Percentiles rank a stretch among this genome's conserved stretches.
These are phyloP conservation scores for Pyrenula massariospora DNA, from an alignment of 495 filamentous ascomycete species.

Conservation along the genomic window DNA sequence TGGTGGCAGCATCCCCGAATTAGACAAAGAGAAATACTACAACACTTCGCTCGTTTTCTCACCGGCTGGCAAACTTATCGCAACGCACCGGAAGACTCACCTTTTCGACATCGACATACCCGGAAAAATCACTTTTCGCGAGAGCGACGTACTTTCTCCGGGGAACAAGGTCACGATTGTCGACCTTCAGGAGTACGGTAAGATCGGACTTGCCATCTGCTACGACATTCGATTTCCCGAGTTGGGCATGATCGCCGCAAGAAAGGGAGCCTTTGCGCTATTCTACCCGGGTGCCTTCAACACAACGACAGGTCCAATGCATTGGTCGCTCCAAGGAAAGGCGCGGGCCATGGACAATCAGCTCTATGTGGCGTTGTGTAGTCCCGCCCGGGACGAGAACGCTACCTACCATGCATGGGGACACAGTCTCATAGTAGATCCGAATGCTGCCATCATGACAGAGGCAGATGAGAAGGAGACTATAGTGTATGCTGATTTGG, in stretches of 20 bases:
- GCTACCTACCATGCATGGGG: constrained; percentile 85
- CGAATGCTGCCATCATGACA: constrained; percentile 69
- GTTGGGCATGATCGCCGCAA: constrained; percentile 78
- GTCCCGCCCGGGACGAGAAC: constrained; percentile 68
- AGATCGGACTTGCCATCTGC: constrained; percentile 80
- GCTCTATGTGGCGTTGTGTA: constrained; percentile 85
- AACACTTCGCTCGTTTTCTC: constrained; percentile 83
- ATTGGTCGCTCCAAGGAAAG: constrained; percentile 76
- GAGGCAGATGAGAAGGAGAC: constrained; percentile 67
- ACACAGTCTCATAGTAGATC: constrained; percentile 78
- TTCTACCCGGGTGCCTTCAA: constrained; percentile 96
- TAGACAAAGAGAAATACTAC: constrained; percentile 61
- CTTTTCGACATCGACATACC: constrained; percentile 99
- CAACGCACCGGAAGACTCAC: constrained; percentile 85
- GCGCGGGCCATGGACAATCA: constrained; percentile 91
- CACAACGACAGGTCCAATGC: constrained; percentile 77
- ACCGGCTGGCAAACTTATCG: constrained; percentile 65
- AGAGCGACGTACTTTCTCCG: constrained; percentile 76
- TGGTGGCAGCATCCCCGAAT: constrained; percentile 87
- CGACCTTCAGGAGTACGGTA: constrained; percentile 75
- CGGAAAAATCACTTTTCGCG: constrained; percentile 80
- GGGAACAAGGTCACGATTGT: constrained; percentile 74
- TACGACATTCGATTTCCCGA: constrained; percentile 97
- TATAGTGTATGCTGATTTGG: constrained; percentile 66
- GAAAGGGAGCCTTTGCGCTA: constrained; percentile 69